A percentile compares a stretch with the other conserved stretches of the same genome.
Conservation (phyloP, 2,329 filamentous ascomycete species). For the Cylindrodendrum hubeiense region DNA sequence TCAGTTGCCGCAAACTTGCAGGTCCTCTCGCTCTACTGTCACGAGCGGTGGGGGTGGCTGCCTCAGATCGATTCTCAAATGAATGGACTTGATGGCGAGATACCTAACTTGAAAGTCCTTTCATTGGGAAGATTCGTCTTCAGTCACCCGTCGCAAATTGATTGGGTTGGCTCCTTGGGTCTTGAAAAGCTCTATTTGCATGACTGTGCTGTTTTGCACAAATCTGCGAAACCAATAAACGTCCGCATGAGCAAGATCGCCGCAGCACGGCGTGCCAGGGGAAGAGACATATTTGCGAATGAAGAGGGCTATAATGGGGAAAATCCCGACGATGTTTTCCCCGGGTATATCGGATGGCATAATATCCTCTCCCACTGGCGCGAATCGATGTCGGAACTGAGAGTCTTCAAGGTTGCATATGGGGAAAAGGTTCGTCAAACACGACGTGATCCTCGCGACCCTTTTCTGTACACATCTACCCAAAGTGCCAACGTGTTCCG, state of each 20-base stretch:
- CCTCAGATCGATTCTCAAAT: neutral
- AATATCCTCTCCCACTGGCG: neutral
- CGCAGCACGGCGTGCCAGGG: neutral
- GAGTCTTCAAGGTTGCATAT: neutral
- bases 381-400: neutral
- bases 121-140: neutral
- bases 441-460: neutral
- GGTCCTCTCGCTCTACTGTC: constrained; percentile 1
- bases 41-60: constrained; percentile 5
- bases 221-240: neutral
- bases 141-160: neutral
- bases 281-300: neutral
- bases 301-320: neutral
- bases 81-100: neutral
- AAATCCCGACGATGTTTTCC: neutral
- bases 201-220: neutral
- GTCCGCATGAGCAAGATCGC: neutral
- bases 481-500: neutral
- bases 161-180: neutral
- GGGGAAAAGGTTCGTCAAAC: neutral
- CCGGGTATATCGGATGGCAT: neutral
- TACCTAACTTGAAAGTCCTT: neutral
- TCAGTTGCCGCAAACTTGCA: neutral
- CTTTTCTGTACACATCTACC: neutral
- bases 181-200: neutral